Conservation (phyloP, 805 yeast genomes). For the Kurtzmaniella fragi region DNA sequence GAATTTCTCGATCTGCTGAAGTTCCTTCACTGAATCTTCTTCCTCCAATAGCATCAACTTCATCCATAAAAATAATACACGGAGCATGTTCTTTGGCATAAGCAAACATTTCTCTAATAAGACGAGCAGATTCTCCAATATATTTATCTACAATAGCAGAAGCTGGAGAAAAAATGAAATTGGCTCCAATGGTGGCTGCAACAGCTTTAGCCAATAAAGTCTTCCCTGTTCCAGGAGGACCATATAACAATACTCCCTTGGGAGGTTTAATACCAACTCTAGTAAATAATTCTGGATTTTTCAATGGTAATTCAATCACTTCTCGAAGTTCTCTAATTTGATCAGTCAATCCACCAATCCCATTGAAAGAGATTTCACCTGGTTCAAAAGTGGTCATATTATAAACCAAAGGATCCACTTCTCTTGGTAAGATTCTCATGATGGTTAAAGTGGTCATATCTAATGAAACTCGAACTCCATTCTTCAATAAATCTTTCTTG, state of each 20-base stretch:
- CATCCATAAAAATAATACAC: conserved; percentile 97
- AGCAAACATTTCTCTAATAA: conserved; percentile 96
- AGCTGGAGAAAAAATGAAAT: conserved; percentile 96
- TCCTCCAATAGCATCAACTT: conserved; percentile 98
- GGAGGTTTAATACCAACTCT: conserved; percentile 99
- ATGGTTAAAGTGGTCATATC: conserved; percentile 97
- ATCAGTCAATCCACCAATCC: conserved; percentile 94
- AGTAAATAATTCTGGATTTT: conserved; percentile 91
- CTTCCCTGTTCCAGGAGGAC: conserved; percentile 99
- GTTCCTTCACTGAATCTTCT: conserved; percentile 97
- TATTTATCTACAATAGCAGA: conserved; percentile 97
- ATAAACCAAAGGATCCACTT: conserved; percentile 96
- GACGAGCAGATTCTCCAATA: conserved; percentile 95
- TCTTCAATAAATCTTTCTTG: conserved; percentile 74
- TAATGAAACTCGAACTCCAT: conserved; percentile 93
- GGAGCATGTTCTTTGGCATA: conserved; percentile 98
- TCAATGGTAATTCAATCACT: conserved; percentile 93
- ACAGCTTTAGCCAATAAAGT: conserved; percentile 95
- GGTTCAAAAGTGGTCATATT: conserved; percentile 98
- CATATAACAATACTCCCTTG: conserved; percentile 92
- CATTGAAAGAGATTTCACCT: conserved; percentile 92
- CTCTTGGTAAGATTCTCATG: conserved; percentile 95
- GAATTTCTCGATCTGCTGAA: conserved; percentile 97
- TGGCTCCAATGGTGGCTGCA: conserved; percentile 97
- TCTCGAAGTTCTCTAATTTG: conserved; percentile 96